phyloP scores from a whole-genome alignment of 208 protist genomes.

The Leishmania tropica region DNA sequence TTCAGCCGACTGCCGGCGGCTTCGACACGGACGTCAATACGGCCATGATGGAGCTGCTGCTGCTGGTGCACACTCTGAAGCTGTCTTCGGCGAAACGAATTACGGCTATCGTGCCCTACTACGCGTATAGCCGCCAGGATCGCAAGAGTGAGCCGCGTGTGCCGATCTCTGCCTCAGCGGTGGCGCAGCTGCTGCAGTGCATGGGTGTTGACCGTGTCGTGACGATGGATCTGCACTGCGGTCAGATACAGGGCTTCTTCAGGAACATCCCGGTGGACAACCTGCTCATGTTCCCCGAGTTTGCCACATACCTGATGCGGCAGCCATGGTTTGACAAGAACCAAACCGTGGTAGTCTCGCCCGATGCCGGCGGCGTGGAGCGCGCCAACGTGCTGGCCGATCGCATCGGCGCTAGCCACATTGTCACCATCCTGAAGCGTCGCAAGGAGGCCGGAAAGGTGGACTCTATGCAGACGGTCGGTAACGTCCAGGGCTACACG shows the following conservation, averaged over 20 bases:
- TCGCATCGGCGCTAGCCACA: slow-evolving; percentile 84
- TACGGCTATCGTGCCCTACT: slow-evolving; percentile 97
- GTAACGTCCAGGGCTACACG: slow-evolving; percentile 94
- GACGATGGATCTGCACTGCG: slow-evolving; percentile 94
- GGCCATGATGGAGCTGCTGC: slow-evolving; percentile 91
- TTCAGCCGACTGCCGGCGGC: slow-evolving; percentile 90
- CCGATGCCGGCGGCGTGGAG: slow-evolving; percentile 97
- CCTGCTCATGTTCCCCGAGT: slow-evolving; percentile 91
- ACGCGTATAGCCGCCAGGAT: slow-evolving; percentile 96
- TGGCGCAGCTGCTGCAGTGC: slow-evolving; percentile 94
- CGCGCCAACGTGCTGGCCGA: slow-evolving; percentile 92
- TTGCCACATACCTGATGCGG: slow-evolving; percentile 80
- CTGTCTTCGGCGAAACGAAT: slow-evolving; percentile 93
- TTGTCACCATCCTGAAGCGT: slow-evolving; percentile 92
- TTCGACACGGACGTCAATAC: slow-evolving; percentile 83
- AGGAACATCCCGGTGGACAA: slow-evolving; percentile 96
- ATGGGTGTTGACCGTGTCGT: slow-evolving; percentile 95
- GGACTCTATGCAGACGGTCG: slow-evolving; percentile 95
- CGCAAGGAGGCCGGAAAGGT: slow-evolving; percentile 93
- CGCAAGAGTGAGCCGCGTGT: slow-evolving; percentile 95
- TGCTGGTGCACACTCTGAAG: slow-evolving; percentile 91
- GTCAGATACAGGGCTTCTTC: slow-evolving; percentile 97
- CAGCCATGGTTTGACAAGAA: slow-evolving; percentile 85
- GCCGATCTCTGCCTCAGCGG: slow-evolving; percentile 95
- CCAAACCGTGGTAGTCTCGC: slow-evolving; percentile 93